Evolutionary conservation across 352 stramenopile genomes (phyloP), one percentile per base, ranked within the genome.

Genomic region (Peronospora destructor): DNA sequence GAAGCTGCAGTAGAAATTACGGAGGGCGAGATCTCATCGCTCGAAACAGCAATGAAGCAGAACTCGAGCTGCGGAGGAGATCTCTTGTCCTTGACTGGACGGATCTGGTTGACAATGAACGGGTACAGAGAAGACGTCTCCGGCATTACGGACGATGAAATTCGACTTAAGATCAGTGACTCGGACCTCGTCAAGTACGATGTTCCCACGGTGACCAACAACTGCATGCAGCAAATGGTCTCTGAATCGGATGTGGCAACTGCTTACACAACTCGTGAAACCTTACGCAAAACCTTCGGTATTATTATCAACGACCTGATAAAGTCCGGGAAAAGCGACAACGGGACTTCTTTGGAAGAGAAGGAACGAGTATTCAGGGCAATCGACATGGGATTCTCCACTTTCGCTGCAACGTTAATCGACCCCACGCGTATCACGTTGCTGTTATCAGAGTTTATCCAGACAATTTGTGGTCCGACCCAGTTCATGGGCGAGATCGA

Each of bases 401-500:
- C 44, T 16, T 21, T 62, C 14, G 45, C 59, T 8, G 59, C 54
- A 30, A 47, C 44, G 16, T 17, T 65, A 35, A 9, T 64, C n/a
- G 71, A 85, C 37, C 67, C 71, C 0, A 84, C 65, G 0, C 63
- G 68, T 1, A 47, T 85, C 21, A 66, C 69, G 2, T 43, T 50
- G 1, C 40, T 85, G 30, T 55, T 66, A 1, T 67, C 71, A 19
- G 69, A 79, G 60, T 85, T 74, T 28, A 68, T 82, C n/a, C 66
- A 85, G 51, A 68, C 69, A 2, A 71, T 85, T 17, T 85, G 74
- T 53, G 69, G 54, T 0, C 49, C 59, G 0, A 68, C 59, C 3
- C 59, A 64, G 28, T 68, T 68, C 19, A 64, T 68, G 71, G 69
- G 72, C 11, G 64, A 82, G 49, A 76, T 85, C 30, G 74, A 85